Evolutionary conservation across 768 basidiomycete species (phyloP).

Genomic region (Tylopilus sp.): DNA sequence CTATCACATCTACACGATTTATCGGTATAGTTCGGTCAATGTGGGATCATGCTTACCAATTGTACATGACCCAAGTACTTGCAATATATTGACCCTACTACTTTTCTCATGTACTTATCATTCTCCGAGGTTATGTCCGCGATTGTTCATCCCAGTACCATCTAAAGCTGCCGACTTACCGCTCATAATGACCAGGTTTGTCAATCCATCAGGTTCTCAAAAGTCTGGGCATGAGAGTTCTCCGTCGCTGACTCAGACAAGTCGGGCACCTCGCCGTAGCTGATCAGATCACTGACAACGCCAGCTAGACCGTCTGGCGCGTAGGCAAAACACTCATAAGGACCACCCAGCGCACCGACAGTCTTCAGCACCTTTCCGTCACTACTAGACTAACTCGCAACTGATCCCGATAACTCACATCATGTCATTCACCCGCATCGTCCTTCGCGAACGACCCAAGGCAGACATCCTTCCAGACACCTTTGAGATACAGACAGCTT

Average conservation of each 20-base stretch:
- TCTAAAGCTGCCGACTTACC: neutral
- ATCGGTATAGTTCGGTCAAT: neutral
- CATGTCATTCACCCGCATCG: conserved; percentile 57
- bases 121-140: too few relatives aligned
- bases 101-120: too few relatives aligned
- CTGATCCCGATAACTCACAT: neutral
- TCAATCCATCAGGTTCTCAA: too few relatives aligned
- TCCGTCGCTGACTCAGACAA: too few relatives aligned
- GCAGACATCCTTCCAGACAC: conserved; percentile 69
- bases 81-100: too few relatives aligned
- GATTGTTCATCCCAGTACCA: neutral
- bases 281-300: too few relatives aligned
- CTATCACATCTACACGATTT: conserved; percentile 14
- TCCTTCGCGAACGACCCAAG: conserved; percentile 72
- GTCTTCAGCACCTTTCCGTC: neutral
- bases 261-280: too few relatives aligned
- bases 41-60: neutral
- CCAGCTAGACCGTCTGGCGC: too few relatives aligned
- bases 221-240: too few relatives aligned
- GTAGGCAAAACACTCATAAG: neutral
- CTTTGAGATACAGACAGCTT: conserved; percentile 58
- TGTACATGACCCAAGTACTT: neutral
- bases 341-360: neutral
- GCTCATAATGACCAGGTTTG: neutral
- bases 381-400: neutral